These are phyloP conservation scores for Saccharomyces mikatae DNA, from an alignment of 805 yeast genomes.

Conservation along the genomic window DNA sequence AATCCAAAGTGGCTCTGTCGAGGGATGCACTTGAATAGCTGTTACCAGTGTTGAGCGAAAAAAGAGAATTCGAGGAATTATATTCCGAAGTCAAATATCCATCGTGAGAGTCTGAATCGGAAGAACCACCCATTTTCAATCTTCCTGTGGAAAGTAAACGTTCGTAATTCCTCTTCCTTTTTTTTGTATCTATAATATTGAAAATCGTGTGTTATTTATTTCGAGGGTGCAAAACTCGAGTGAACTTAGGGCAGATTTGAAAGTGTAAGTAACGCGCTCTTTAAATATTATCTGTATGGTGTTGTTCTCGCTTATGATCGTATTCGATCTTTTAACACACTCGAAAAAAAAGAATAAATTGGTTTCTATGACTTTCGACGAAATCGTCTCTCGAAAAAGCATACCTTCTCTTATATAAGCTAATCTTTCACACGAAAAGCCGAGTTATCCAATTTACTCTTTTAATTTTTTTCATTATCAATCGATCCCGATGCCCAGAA, in stretches of 20 bases:
- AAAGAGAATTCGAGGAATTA: constrained; percentile 23
- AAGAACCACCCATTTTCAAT: neutral
- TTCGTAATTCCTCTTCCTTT: neutral
- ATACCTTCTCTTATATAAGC: neutral
- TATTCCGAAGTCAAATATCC: constrained; percentile 4
- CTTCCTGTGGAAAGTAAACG: neutral
- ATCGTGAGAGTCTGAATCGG: neutral
- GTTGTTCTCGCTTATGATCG: neutral
- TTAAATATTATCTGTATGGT: neutral
- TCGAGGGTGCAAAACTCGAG: neutral
- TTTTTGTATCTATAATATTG: neutral
- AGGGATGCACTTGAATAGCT: constrained; percentile 15
- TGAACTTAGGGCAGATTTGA: neutral
- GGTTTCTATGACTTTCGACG: neutral
- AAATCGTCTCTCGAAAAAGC: neutral
- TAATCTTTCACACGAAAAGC: neutral
- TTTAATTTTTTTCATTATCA: neutral
- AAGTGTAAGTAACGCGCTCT: neutral
- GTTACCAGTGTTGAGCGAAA: constrained; percentile 15
- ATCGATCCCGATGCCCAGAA: neutral
- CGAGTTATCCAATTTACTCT: neutral
- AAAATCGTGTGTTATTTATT: neutral
- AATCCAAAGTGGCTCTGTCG: constrained; percentile 11
- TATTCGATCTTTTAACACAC: neutral
- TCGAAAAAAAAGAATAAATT: neutral